phyloP scores from a whole-genome alignment of 371 early-diverging fungal species.

The Nematocida minor region DNA sequence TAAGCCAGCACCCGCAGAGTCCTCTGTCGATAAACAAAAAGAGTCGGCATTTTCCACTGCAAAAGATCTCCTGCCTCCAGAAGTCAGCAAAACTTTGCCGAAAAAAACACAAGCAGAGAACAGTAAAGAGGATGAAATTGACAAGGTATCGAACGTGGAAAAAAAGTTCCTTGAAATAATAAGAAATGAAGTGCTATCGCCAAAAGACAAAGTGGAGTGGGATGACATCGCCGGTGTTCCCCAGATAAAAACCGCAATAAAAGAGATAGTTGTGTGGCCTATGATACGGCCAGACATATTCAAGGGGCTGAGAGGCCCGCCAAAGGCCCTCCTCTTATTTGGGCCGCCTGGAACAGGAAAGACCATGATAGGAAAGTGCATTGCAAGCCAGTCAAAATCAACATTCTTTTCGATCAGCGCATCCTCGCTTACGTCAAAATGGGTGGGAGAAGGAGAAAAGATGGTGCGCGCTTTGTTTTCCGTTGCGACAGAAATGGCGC shows the following conservation, averaged over 20 bases:
- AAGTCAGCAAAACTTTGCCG: not conserved
- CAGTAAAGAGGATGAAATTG: not conserved
- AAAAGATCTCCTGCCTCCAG: not conserved
- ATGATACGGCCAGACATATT: constrained; percentile 78
- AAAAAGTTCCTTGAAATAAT: constrained; percentile 16
- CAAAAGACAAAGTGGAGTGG: constrained; percentile 65
- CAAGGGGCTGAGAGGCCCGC: constrained; percentile 73
- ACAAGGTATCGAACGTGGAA: constrained; percentile 10
- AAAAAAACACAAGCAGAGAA: not conserved
- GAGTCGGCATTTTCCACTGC: constrained; percentile 3
- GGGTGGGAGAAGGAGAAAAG: constrained; percentile 90
- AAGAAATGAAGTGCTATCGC: constrained; percentile 22
- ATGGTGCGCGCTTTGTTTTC: constrained; percentile 84
- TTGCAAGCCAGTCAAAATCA: constrained; percentile 79
- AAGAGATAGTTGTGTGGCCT: constrained; percentile 74
- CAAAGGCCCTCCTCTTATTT: constrained; percentile 70
- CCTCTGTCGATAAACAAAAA: not conserved
- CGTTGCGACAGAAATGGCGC: constrained; percentile 75
- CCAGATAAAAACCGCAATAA: constrained; percentile 75
- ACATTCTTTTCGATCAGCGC: constrained; percentile 81
- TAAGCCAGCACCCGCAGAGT: not conserved
- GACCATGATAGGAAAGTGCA: constrained; percentile 81
- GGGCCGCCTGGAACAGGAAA: constrained; percentile 74
- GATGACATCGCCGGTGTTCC: constrained; percentile 81
- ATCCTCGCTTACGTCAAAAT: constrained; percentile 80